Conservation (phyloP, 306 rosid genomes). For the Sicyos baderoa region DNA sequence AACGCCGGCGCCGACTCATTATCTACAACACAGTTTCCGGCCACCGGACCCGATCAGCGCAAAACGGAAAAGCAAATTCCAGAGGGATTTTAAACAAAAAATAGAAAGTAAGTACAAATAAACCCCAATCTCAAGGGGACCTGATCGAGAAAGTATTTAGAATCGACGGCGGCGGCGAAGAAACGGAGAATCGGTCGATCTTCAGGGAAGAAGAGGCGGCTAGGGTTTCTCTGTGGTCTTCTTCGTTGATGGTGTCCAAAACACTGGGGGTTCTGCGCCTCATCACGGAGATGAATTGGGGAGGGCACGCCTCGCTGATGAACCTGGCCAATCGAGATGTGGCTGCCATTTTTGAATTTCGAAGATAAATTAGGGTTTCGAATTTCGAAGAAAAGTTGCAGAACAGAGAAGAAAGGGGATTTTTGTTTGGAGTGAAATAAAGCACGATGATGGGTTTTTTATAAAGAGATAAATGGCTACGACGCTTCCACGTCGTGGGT, state of each 20-base stretch:
- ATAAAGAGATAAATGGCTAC: background rate
- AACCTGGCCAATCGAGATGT: slow-evolving; percentile 18
- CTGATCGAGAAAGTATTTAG: slow-evolving; percentile 12
- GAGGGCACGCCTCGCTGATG: slow-evolving; percentile 15
- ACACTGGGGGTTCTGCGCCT: slow-evolving; percentile 15
- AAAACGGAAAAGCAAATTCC: background rate
- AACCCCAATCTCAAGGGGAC: background rate
- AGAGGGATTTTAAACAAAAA: background rate
- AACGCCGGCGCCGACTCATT: background rate
- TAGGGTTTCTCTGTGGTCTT: slow-evolving; percentile 15
- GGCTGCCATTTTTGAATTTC: slow-evolving; percentile 18
- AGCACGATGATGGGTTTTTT: background rate
- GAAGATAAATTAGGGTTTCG: background rate
- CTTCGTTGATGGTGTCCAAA: slow-evolving; percentile 22
- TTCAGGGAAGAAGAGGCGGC: slow-evolving; percentile 4
- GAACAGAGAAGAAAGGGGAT: background rate
- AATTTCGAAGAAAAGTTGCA: background rate
- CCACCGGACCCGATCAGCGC: too few species aligned
- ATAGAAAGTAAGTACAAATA: background rate
- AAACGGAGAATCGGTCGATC: background rate
- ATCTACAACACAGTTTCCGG: too few species aligned
- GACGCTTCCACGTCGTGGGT: background rate
- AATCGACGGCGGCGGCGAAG: background rate
- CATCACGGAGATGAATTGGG: slow-evolving; percentile 14
- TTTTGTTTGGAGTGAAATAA: background rate